Evolutionary conservation across 768 basidiomycete genomes (phyloP).

Genomic region (Phaeotremella fagi): DNA sequence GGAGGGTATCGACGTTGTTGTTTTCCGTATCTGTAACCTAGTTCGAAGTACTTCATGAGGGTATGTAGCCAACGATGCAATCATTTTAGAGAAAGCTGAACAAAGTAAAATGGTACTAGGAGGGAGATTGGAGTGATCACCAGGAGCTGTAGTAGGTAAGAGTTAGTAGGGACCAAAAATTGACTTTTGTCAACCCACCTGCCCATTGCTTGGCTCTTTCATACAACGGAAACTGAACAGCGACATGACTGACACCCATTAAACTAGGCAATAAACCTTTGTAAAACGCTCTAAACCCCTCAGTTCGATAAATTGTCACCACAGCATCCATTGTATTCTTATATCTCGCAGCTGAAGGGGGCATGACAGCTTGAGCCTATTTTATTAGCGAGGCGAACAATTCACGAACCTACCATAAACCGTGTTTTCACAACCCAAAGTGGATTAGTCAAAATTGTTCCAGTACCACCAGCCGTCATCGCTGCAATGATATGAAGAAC

Average conservation of each 20-base stretch:
- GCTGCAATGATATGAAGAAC: conserved; percentile 77
- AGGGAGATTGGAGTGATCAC: conserved; percentile 52
- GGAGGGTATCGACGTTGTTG: background rate
- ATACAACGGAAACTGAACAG: conserved; percentile 95
- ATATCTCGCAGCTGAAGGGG: conserved; percentile 65
- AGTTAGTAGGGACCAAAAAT: background rate
- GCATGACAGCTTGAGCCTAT: conserved; percentile 70
- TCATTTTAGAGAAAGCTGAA: conserved; percentile 92
- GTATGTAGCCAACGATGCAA: conserved; percentile 89
- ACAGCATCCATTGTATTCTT: conserved; percentile 87
- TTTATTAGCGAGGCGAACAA: background rate
- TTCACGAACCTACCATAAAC: conserved; percentile 71
- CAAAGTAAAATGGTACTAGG: conserved; percentile 71
- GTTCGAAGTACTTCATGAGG: conserved; percentile 99
- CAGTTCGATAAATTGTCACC: conserved; percentile 77
- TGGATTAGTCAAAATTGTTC: conserved; percentile 90
- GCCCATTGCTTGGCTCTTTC: conserved; percentile 82
- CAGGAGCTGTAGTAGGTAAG: conserved; percentile 19
- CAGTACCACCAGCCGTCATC: conserved; percentile 89
- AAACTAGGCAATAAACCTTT: conserved; percentile 88
- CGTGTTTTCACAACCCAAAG: conserved; percentile 99
- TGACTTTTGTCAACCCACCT: conserved; percentile 68
- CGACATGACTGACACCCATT: conserved; percentile 88
- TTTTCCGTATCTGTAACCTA: conserved; percentile 70
- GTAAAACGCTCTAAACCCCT: conserved; percentile 86